Conservation (phyloP, 2,329 filamentous ascomycete species). For the Hansfordia pulvinata region DNA sequence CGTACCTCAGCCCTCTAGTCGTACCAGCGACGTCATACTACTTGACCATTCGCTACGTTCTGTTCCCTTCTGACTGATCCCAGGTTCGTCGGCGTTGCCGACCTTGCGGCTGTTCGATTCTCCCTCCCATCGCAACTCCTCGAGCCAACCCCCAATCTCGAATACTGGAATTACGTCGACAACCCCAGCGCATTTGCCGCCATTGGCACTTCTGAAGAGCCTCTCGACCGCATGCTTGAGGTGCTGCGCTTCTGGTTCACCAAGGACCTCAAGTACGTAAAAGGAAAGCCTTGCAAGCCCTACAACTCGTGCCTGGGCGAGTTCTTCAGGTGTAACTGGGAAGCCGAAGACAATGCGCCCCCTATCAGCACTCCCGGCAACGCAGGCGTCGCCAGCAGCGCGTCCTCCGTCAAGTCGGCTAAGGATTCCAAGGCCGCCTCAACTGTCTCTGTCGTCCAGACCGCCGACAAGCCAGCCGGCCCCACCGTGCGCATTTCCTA, state of each 20-base stretch:
- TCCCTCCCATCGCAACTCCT: slow-evolving; percentile 90
- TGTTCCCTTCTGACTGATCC: no score
- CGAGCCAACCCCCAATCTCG: slow-evolving; percentile 90
- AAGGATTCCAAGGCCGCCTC: slow-evolving; percentile 30
- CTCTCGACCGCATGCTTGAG: slow-evolving; percentile 86
- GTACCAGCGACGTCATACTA: no score
- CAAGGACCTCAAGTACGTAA: slow-evolving; percentile 97
- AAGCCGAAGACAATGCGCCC: slow-evolving; percentile 67
- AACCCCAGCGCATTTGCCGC: slow-evolving; percentile 77
- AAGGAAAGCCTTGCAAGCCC: slow-evolving; percentile 96
- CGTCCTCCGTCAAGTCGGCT: slow-evolving; percentile 32
- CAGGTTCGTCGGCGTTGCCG: slow-evolving; percentile 90
- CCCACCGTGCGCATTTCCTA: slow-evolving; percentile 70
- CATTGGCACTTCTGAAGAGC: slow-evolving; percentile 80
- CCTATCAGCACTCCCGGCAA: slow-evolving; percentile 36
- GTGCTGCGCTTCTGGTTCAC: slow-evolving; percentile 97
- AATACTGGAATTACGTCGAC: slow-evolving; percentile 99
- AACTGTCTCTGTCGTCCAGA: slow-evolving; percentile 36
- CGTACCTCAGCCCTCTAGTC: no score
- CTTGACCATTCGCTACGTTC: no score
- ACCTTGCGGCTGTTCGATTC: slow-evolving; percentile 92
- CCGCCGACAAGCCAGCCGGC: slow-evolving; percentile 25
- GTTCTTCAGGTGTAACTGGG: slow-evolving; percentile 98
- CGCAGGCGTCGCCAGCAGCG: slow-evolving; percentile 23
- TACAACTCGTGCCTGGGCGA: slow-evolving; percentile 96